Evolutionary conservation across 2,329 filamentous ascomycete genomes (phyloP), one percentile per base, ranked within the genome.

Genomic region (Fusarium bulbicola): DNA sequence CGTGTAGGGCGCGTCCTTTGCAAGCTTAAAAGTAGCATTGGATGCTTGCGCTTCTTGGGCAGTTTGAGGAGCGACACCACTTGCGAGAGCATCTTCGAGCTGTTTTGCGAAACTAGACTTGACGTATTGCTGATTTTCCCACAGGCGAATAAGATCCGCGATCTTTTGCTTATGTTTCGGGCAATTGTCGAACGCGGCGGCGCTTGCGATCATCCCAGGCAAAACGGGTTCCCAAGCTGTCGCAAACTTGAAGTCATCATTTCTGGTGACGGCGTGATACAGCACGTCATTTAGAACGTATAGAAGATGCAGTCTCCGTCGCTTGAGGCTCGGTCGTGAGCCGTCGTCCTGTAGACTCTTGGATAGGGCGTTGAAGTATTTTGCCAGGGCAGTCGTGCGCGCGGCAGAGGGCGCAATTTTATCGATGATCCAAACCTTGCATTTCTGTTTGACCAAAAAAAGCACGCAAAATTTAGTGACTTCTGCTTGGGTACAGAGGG

Each of bases 351-450:
- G 78, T 53, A 81, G 73, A 49, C 76, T 80, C 75, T 87, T 89
- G 73, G 92, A 88, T 66, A 95, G 84, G 53, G 92, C 90, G 69
- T 88, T 87, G 71, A 97, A 84, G 82, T 94, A 97, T 82, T 94
- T 95, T 75, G 90, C 92, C 74, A 97, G 84, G 46, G 91, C 89
- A 66, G 86, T 84, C 73, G 90, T 87, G 76, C 94, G 91, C 74
- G 87, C 85, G 63, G 88, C 81, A 67, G 94, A 96, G 65, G 88
- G 87, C 76, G 89, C 86, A 79, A 95, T 86, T 84, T 94, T 89
- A 77, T 88, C 87, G 79, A 95, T 83, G 78, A 95, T 92, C 94
- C 94, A 97, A 83, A 89, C 87, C 88, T 95, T 97, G 88, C 93
- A 95, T 86, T 90, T 93, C 95, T 97, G 89, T 84, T 66, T 76